These are phyloP conservation scores for Arthrobotrys entomopaga DNA, from an alignment of 2,329 filamentous ascomycete genomes.

Conservation along the genomic window DNA sequence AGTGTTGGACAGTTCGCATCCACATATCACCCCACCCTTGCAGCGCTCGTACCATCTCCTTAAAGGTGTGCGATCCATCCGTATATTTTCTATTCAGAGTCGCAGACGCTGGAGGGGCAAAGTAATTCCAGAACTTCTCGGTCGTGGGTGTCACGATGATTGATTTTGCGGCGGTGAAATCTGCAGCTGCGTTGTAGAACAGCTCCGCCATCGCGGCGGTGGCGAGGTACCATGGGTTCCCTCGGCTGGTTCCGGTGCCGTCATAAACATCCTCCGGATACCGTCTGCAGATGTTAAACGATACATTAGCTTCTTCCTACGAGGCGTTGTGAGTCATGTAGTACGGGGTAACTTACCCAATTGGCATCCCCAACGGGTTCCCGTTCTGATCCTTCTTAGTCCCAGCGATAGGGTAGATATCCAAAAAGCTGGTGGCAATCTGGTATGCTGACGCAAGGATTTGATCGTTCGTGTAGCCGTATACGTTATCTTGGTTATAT, in stretches of 20 bases:
- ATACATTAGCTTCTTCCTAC: background rate
- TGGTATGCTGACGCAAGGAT: conserved; percentile 47
- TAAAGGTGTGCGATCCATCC: conserved; percentile 39
- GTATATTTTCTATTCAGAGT: conserved; percentile 33
- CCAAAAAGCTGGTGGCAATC: conserved; percentile 50
- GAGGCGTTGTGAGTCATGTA: background rate
- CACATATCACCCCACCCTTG: conserved; percentile 55
- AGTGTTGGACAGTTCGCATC: conserved; percentile 48
- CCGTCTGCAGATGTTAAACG: conserved; percentile 69
- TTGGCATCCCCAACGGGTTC: conserved; percentile 50
- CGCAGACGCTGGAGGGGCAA: conserved; percentile 26
- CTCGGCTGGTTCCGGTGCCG: conserved; percentile 65
- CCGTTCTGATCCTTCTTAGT: conserved; percentile 35
- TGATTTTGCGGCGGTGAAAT: conserved; percentile 73
- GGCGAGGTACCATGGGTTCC: conserved; percentile 81
- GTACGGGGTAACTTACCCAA: conserved; percentile 58
- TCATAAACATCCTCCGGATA: conserved; percentile 80
- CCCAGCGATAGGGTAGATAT: conserved; percentile 45
- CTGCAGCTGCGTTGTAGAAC: conserved; percentile 78
- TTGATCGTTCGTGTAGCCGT: conserved; percentile 42
- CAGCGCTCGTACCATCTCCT: conserved; percentile 45
- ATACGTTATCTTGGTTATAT: conserved; percentile 39
- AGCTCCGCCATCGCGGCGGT: conserved; percentile 82
- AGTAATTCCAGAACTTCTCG: conserved; percentile 73
- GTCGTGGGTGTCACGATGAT: conserved; percentile 74